These are phyloP conservation scores for Xylariaceae sp. DNA, from an alignment of 2,329 filamentous ascomycete species.

Conservation along the genomic window DNA sequence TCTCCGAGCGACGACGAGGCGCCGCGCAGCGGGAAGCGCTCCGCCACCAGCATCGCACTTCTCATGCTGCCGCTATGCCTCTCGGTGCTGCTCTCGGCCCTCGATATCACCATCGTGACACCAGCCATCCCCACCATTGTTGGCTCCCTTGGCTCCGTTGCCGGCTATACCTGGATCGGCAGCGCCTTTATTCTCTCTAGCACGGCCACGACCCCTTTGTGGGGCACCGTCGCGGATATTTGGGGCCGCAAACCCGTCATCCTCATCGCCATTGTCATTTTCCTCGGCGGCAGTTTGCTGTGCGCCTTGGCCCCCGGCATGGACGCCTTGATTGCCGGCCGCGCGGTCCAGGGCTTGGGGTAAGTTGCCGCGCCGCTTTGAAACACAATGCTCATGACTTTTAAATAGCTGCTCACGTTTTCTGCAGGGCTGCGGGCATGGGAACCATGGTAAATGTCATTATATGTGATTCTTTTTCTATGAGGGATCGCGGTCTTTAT, in stretches of 20 bases:
- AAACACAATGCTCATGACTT: too few relatives aligned
- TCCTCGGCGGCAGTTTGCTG: conserved; percentile 55
- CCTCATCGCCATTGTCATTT: conserved; percentile 50
- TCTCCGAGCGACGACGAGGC: too few relatives aligned
- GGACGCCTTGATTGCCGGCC: conserved; percentile 49
- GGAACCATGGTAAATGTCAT: conserved; percentile 57
- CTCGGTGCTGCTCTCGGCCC: conserved; percentile 48
- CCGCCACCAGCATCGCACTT: too few relatives aligned
- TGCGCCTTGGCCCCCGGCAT: conserved; percentile 51
- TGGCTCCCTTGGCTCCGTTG: conserved; percentile 59
- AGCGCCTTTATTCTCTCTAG: conserved; percentile 72
- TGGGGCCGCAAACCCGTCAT: conserved; percentile 60
- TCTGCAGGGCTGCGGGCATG: conserved; percentile 55
- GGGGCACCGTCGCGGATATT: conserved; percentile 65
- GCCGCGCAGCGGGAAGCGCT: too few relatives aligned
- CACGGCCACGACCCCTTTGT: conserved; percentile 69
- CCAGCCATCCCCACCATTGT: conserved; percentile 65
- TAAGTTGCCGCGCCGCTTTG: too few relatives aligned
- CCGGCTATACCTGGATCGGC: conserved; percentile 78
- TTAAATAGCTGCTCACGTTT: too few relatives aligned
- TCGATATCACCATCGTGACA: conserved; percentile 61
- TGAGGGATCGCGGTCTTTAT: conserved; percentile 50
- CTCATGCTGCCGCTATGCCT: conserved; percentile 43
- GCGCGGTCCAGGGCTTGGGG: conserved; percentile 55
- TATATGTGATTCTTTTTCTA: conserved; percentile 57